Percentiles rank a stretch among this genome's conserved stretches.
phyloP scores from a whole-genome alignment of 2,329 filamentous ascomycete species.

The Trichoderma afroharzianum region DNA sequence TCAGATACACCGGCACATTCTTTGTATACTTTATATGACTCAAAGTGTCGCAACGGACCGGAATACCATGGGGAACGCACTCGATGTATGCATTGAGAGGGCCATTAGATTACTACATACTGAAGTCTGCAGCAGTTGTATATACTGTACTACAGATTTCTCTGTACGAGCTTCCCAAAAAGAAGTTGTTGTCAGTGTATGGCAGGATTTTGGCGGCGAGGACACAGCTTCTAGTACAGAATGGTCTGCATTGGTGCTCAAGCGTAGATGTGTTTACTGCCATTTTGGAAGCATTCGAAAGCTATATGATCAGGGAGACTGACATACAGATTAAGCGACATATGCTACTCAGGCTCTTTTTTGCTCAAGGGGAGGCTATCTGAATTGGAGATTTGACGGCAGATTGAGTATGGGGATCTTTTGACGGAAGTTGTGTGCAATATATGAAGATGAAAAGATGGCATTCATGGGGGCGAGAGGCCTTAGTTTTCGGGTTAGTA shows the following conservation, averaged over 20 bases:
- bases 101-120: background rate
- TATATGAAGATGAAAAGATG: background rate
- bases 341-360: background rate
- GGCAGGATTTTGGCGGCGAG: slow-evolving; percentile 20
- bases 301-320: background rate
- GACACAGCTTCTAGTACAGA: background rate
- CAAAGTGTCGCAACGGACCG: background rate
- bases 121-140: slow-evolving; percentile 6
- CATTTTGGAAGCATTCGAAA: background rate
- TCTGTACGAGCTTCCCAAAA: background rate
- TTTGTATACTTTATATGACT: background rate
- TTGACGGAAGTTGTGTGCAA: background rate
- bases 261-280: background rate
- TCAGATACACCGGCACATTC: background rate
- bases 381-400: background rate
- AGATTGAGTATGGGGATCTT: background rate
- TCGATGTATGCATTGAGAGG: background rate
- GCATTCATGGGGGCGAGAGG: background rate
- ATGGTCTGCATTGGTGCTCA: slow-evolving; percentile 2
- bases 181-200: background rate
- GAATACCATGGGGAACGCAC: background rate
- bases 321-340: background rate
- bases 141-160: slow-evolving; percentile 16
- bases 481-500: background rate
- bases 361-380: background rate